Conservation (phyloP, 192 early-diverging fungal species). For the Rhizophlyctis rosea region DNA sequence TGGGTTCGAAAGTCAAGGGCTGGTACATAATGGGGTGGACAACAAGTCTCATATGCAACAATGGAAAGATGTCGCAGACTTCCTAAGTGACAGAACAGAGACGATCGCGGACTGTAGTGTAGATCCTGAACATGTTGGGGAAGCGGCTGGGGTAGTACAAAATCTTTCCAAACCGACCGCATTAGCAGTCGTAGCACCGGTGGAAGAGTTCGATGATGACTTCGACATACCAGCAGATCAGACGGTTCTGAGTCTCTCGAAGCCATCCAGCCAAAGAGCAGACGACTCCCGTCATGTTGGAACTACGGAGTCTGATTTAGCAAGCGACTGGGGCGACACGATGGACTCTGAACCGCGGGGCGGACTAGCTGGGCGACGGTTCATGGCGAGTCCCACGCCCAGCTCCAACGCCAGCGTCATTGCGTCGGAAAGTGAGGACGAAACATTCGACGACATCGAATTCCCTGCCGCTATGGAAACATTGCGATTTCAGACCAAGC, state of each 20-base stretch:
- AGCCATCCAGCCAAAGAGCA: not conserved
- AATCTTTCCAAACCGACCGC: not conserved
- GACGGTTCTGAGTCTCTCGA: not conserved
- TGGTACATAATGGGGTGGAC: too few relatives aligned
- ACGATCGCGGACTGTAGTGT: too few relatives aligned
- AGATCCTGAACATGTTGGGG: not conserved
- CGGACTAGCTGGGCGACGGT: too few relatives aligned
- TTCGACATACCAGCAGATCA: conserved; percentile 17
- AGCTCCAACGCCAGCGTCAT: conserved; percentile 36
- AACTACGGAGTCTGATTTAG: conserved; percentile 2
- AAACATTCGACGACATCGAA: conserved; percentile 42
- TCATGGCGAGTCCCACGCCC: conserved; percentile 33
- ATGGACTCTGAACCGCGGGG: conserved; percentile 3
- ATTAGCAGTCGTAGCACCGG: conserved; percentile 1
- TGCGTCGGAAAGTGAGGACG: conserved; percentile 46
- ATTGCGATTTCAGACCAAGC: too few relatives aligned
- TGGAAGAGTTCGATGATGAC: conserved; percentile 7
- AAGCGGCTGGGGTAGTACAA: not conserved
- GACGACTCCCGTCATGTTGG: conserved; percentile 1
- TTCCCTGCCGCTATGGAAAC: conserved; percentile 29
- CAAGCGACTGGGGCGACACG: conserved; percentile 4
- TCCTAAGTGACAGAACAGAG: too few relatives aligned
- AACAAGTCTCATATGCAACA: too few relatives aligned
- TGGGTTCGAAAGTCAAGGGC: too few relatives aligned
- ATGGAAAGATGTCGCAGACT: not conserved